Base-by-base conservation (phyloP, 208 protist species). In the Acanthamoeba triangularis region DNA sequence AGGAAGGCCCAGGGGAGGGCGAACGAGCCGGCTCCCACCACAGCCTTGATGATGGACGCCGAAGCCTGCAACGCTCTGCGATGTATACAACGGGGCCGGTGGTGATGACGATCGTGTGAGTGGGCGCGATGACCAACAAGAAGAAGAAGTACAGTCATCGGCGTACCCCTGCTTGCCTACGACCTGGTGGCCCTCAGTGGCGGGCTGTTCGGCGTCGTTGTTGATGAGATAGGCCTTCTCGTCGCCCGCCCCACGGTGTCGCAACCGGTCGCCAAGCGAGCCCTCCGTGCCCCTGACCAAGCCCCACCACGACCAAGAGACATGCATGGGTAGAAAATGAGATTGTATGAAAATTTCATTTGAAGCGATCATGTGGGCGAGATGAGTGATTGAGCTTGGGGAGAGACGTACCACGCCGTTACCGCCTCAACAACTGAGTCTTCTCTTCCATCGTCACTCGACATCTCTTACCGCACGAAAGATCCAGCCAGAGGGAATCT, bases 11-110 rank as follows among this genome's bases (percentile, higher is more conserved):
- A 96, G 25, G 95, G 95, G 11, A 96, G 88, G 30, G 95, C 65
- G 78, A 96, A 96, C 47, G 82, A 94, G 28, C 95, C 95, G 5
- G 95, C 95, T 4, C 95, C 95, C 28, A 96, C 91, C 28, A 96
- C 85, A 28, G 59, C 69, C 91, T 96, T 96, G 49, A 90, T 94
- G 59, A 96, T 69, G 33, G 76, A 92, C 52, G 93, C 94, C 25
- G 82, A 96, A 1, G 95, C 91, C 67, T 94, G 90, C 2, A 52
- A 80, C 0, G 90, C 54, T 33, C 54, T 91, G 63, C 30, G 8
- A 14, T 69, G 78, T 56, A 33, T 56, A 33, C 3, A 28, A 28
- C 41, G 30, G 37, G 0, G 41, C 0, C 25, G 13, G 2, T 30
- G 65, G 20, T 30, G 65, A 35, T 30, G 65, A 11, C n/a, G 63